Conservation (phyloP, 768 basidiomycete genomes). For the Phylloporus sp. region DNA sequence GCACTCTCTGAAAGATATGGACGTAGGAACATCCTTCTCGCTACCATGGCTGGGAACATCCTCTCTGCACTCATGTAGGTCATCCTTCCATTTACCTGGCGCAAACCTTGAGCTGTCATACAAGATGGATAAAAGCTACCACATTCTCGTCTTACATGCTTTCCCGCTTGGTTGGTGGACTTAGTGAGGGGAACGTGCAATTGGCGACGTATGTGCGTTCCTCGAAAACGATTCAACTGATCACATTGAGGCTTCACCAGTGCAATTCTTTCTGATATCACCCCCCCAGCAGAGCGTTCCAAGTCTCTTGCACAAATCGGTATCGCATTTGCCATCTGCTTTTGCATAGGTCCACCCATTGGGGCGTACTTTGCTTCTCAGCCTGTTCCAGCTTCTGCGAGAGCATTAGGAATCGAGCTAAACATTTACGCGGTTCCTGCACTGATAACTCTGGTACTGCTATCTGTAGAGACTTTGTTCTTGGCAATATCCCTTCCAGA, state of each 20-base stretch:
- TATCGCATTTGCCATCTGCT: constrained; percentile 94
- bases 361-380: constrained; percentile 95
- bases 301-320: constrained; percentile 89
- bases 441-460: constrained; percentile 69
- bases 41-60: constrained; percentile 92
- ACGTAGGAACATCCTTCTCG: constrained; percentile 74
- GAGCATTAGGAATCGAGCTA: constrained; percentile 55
- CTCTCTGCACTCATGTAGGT: constrained; percentile 81
- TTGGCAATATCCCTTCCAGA: constrained; percentile 77
- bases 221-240: neutral
- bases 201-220: constrained; percentile 72
- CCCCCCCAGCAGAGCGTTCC: constrained; percentile 73
- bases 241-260: constrained; percentile 36
- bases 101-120: neutral
- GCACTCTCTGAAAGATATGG: constrained; percentile 87
- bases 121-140: constrained; percentile 86
- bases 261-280: constrained; percentile 91
- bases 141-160: constrained; percentile 88
- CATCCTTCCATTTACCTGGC: neutral
- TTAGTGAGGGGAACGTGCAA: constrained; percentile 97
- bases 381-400: constrained; percentile 61
- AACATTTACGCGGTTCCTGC: constrained; percentile 95
- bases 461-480: constrained; percentile 78
- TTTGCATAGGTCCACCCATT: constrained; percentile 88
- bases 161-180: constrained; percentile 85